Conservation (phyloP, 2,329 filamentous ascomycete genomes). For the Monilinia laxa region DNA sequence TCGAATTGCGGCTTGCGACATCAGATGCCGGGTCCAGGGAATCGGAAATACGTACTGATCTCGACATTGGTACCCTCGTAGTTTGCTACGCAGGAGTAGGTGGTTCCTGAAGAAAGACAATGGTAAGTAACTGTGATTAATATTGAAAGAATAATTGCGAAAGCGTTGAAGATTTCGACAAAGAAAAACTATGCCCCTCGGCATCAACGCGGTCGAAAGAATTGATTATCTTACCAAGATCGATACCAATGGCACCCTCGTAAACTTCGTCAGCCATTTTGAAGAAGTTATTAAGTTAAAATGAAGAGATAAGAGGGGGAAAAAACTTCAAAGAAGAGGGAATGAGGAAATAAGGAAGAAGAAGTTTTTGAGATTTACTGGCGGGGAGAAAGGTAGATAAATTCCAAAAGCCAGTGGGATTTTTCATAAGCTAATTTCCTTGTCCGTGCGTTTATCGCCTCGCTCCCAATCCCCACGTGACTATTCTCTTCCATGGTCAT, state of each 20-base stretch:
- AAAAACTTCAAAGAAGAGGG: constrained; percentile 24
- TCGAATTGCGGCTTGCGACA: constrained; percentile 4
- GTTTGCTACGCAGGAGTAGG: constrained; percentile 99
- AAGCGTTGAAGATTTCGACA: constrained; percentile 3
- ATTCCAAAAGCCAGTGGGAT: constrained; percentile 19
- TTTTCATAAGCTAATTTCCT: constrained; percentile 17
- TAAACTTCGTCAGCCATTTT: constrained; percentile 98
- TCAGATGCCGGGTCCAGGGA: background rate
- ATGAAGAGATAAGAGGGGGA: constrained; percentile 28
- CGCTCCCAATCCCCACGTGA: constrained; percentile 12
- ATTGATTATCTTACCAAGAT: constrained; percentile 71
- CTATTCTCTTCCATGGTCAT: background rate
- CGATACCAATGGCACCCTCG: constrained; percentile 99
- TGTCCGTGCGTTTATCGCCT: constrained; percentile 17
- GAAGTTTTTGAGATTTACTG: constrained; percentile 15
- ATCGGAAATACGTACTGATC: constrained; percentile 53
- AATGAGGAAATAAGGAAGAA: constrained; percentile 19
- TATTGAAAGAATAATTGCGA: background rate
- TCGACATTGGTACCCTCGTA: constrained; percentile 99
- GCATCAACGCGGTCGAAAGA: background rate
- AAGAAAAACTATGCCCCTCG: constrained; percentile 20
- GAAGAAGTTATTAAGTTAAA: constrained; percentile 33
- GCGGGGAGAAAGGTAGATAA: constrained; percentile 26
- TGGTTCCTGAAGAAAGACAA: constrained; percentile 68
- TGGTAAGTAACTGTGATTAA: constrained; percentile 33